A percentile compares a stretch with the other conserved stretches of the same genome.
Conservation (phyloP, 2,329 filamentous ascomycete species). For the Emmonsiellopsis sp. region DNA sequence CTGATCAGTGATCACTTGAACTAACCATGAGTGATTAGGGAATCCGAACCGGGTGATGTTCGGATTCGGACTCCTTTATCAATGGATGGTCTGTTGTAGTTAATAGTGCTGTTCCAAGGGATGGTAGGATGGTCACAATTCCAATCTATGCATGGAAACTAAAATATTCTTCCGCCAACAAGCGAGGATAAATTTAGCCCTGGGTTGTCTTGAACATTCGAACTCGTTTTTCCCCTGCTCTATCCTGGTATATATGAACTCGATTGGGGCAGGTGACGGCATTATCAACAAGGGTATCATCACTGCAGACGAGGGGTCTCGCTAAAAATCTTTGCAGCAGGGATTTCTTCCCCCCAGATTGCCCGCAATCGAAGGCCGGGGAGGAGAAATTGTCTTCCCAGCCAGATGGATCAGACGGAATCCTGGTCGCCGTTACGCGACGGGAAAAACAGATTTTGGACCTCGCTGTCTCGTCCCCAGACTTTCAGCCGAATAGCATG, state of each 20-base stretch:
- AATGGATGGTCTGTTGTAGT: too few relatives aligned
- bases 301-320: neutral
- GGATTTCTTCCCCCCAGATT: neutral
- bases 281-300: neutral
- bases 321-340: neutral
- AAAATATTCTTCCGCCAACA: too few relatives aligned
- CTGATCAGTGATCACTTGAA: too few relatives aligned
- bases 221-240: neutral
- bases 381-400: neutral
- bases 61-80: too few relatives aligned
- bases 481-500: neutral
- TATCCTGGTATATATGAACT: neutral
- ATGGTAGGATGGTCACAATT: too few relatives aligned
- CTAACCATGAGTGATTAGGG: too few relatives aligned
- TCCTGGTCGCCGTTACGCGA: neutral
- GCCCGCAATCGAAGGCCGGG: neutral
- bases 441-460: neutral
- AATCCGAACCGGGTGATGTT: too few relatives aligned
- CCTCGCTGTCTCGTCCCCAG: neutral
- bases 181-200: too few relatives aligned
- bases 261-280: too few relatives aligned
- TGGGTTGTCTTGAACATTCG: too few relatives aligned
- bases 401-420: slow-evolving; percentile 2
- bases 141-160: too few relatives aligned
- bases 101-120: too few relatives aligned